These are phyloP conservation scores for Cladophialophora bantiana DNA, from an alignment of 2,329 filamentous ascomycete genomes.

Conservation along the genomic window DNA sequence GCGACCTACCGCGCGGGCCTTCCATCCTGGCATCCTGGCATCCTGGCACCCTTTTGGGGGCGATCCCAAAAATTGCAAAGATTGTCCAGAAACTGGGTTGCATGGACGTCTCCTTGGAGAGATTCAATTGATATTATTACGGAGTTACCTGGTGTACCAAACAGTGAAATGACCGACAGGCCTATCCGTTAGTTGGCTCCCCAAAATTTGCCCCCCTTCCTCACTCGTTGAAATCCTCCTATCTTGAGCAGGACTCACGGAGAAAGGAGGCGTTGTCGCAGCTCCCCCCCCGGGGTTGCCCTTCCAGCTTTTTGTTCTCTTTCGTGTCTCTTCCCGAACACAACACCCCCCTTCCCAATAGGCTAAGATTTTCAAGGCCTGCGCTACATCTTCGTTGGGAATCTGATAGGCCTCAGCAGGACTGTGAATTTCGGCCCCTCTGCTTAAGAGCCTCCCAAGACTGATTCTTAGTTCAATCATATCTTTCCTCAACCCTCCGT, in stretches of 20 bases:
- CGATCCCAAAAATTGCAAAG: conserved; percentile 3
- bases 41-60: conserved; percentile 1
- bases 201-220: conserved; percentile 4
- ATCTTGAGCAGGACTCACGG: not conserved
- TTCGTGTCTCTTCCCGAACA: conserved; percentile 1
- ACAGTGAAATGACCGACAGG: conserved; percentile 17
- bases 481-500: conserved; percentile 23
- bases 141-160: not conserved
- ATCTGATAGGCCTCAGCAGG: conserved; percentile 6
- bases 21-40: no score
- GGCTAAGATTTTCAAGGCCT: conserved; percentile 4
- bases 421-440: conserved; percentile 11
- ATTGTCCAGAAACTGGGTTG: conserved; percentile 18
- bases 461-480: conserved; percentile 21
- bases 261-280: conserved; percentile 5
- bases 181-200: no score
- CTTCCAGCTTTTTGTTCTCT: not conserved
- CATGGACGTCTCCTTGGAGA: conserved; percentile 12
- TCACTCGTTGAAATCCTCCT: not conserved
- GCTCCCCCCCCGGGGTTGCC: not conserved
- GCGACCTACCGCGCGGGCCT: no score
- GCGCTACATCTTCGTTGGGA: conserved; percentile 11
- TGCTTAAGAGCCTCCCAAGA: conserved; percentile 27
- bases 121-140: conserved; percentile 1
- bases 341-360: not conserved